A percentile compares a stretch with the other conserved stretches of the same genome.
These are phyloP conservation scores for Didymella glomerata DNA, from an alignment of 2,329 filamentous ascomycete genomes.

Conservation along the genomic window DNA sequence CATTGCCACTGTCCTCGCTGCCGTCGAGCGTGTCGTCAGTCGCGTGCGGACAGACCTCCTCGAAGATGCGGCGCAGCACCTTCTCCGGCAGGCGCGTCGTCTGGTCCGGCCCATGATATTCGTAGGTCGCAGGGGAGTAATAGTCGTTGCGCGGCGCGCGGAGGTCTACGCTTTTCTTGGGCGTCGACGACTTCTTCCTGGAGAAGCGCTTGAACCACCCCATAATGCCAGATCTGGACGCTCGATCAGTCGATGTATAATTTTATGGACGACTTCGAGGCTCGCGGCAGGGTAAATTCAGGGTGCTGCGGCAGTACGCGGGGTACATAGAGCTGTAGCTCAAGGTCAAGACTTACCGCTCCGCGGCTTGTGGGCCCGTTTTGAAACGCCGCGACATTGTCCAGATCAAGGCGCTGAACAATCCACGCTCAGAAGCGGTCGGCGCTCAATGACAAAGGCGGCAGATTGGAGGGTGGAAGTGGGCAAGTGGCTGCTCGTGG, in stretches of 20 bases:
- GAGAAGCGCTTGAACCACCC: slow-evolving; percentile 61
- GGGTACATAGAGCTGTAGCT: slow-evolving; percentile 22
- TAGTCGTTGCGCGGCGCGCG: slow-evolving; percentile 41
- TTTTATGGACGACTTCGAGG: slow-evolving; percentile 14
- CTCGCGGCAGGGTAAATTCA: slow-evolving; percentile 26
- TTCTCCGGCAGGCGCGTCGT: slow-evolving; percentile 66
- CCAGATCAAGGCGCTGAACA: slow-evolving; percentile 18
- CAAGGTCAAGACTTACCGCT: slow-evolving; percentile 9
- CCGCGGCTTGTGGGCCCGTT: slow-evolving; percentile 20
- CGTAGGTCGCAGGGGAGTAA: slow-evolving; percentile 36
- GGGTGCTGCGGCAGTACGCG: slow-evolving; percentile 25
- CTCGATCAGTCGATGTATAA: slow-evolving; percentile 28
- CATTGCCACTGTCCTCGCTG: slow-evolving; percentile 79
- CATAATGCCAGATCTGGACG: slow-evolving; percentile 52
- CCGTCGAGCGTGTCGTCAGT: slow-evolving; percentile 75
- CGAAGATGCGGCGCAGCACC: slow-evolving; percentile 81
- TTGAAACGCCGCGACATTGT: slow-evolving; percentile 25
- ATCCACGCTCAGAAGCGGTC: neutral
- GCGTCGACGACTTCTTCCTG: slow-evolving; percentile 45
- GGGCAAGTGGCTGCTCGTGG: slow-evolving; percentile 5
- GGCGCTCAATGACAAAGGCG: neutral
- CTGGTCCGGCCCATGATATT: slow-evolving; percentile 53
- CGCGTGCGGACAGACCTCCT: slow-evolving; percentile 83
- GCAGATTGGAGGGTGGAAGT: slow-evolving; percentile 11
- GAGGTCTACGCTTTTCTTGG: slow-evolving; percentile 49